A percentile compares a stretch with the other conserved stretches of the same genome.
These are phyloP conservation scores for Trypanosoma boissoni DNA, from an alignment of 208 protist species.

Conservation along the genomic window DNA sequence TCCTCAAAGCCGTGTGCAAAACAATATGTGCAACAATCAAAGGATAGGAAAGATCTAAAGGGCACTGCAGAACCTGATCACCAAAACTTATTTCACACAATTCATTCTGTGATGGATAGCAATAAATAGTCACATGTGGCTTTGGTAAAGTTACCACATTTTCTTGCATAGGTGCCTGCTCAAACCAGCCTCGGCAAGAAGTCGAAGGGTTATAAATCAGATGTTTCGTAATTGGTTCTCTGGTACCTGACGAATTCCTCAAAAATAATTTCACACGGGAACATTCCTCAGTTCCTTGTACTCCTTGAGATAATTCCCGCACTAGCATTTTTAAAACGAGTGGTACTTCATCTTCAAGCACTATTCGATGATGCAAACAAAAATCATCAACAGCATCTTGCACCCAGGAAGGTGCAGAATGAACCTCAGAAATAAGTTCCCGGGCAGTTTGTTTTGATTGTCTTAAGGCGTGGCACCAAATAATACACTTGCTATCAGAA, in stretches of 20 bases:
- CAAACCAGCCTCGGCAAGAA: slow-evolving; percentile 78
- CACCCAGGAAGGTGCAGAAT: slow-evolving; percentile 49
- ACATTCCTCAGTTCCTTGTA: slow-evolving; percentile 24
- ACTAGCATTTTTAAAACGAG: slow-evolving; percentile 27
- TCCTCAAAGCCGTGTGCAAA: slow-evolving; percentile 76
- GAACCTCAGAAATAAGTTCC: slow-evolving; percentile 23
- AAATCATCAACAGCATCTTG: slow-evolving; percentile 32
- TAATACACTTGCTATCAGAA: slow-evolving; percentile 62
- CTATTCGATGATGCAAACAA: slow-evolving; percentile 38
- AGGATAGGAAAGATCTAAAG: slow-evolving; percentile 76
- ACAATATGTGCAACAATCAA: slow-evolving; percentile 59
- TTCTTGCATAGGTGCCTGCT: slow-evolving; percentile 41
- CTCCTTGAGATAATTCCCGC: slow-evolving; percentile 38
- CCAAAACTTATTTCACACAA: slow-evolving; percentile 31
- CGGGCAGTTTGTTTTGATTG: slow-evolving; percentile 31
- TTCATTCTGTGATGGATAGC: slow-evolving; percentile 54
- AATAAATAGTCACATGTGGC: slow-evolving; percentile 50
- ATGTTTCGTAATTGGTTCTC: slow-evolving; percentile 30
- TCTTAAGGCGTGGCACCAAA: slow-evolving; percentile 70
- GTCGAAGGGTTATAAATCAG: slow-evolving; percentile 29
- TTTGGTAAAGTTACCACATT: slow-evolving; percentile 31
- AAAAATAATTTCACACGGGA: slow-evolving; percentile 47
- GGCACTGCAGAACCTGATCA: slow-evolving; percentile 53
- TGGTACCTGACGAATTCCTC: slow-evolving; percentile 28
- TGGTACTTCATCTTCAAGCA: slow-evolving; percentile 27